Evolutionary conservation across 2,329 filamentous ascomycete genomes (phyloP).

Genomic region (Xylaria sp.): DNA sequence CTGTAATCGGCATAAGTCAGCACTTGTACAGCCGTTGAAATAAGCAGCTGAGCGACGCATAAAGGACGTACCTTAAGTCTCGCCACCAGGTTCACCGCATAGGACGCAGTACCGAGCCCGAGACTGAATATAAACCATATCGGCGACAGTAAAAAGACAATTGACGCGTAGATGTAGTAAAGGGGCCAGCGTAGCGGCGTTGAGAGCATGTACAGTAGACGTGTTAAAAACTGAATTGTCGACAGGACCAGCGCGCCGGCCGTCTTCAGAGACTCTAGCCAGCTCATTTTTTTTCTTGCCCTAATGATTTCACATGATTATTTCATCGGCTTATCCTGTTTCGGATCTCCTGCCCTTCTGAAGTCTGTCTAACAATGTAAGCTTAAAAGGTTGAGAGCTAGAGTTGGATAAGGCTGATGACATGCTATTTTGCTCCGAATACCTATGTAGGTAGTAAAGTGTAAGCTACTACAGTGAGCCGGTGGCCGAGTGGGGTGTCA

Average conservation of each 20-base stretch:
- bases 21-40: background rate
- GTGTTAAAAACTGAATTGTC: conserved; percentile 35
- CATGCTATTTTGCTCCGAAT: background rate
- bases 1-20: conserved; percentile 36
- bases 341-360: background rate
- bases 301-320: conserved; percentile 7
- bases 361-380: background rate
- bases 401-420: background rate
- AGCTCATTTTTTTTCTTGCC: conserved; percentile 27
- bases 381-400: background rate
- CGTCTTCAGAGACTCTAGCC: conserved; percentile 38
- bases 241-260: conserved; percentile 41
- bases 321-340: background rate
- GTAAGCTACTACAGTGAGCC: background rate
- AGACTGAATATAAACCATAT: conserved; percentile 41
- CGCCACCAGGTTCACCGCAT: conserved; percentile 39
- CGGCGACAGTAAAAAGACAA: conserved; percentile 48
- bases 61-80: conserved; percentile 47
- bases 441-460: background rate
- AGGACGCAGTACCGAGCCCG: conserved; percentile 31
- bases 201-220: conserved; percentile 43
- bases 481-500: conserved; percentile 18
- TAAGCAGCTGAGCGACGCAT: background rate
- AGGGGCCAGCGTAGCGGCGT: conserved; percentile 48
- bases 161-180: conserved; percentile 41